A percentile compares a stretch with the other conserved stretches of the same genome.
Conservation (phyloP, 345 rosid species). For the Hirschfeldia incana region DNA sequence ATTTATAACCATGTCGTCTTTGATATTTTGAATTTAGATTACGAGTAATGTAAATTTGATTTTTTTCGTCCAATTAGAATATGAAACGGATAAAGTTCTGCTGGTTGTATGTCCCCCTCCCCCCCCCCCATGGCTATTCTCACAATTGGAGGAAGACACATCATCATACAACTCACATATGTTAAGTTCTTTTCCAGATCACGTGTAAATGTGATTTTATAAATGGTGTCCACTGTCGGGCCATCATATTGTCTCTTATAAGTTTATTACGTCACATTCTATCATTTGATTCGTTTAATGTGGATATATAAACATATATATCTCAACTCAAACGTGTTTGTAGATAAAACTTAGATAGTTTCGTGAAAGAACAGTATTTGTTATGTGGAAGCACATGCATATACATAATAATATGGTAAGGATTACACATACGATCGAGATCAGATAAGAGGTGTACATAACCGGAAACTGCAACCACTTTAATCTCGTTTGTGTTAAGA, state of each 20-base stretch:
- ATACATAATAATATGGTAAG: not conserved
- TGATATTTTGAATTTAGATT: not conserved
- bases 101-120: conserved; percentile 11
- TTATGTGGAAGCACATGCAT: not conserved
- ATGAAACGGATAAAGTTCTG: conserved; percentile 15
- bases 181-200: not conserved
- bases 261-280: conserved; percentile 16
- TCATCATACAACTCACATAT: conserved; percentile 28
- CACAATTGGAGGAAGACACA: conserved; percentile 31
- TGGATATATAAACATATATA: not conserved
- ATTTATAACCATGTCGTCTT: not conserved
- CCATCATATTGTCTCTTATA: conserved; percentile 34
- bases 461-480: not conserved
- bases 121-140: conserved; percentile 8
- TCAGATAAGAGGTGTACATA: conserved; percentile 2
- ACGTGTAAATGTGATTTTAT: not conserved
- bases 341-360: not conserved
- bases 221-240: conserved; percentile 15
- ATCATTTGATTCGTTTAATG: not conserved
- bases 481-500: not conserved
- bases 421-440: not conserved
- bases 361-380: not conserved
- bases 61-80: conserved; percentile 20
- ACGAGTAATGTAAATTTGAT: not conserved
- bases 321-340: conserved; percentile 9